Percentiles rank a stretch among this genome's conserved stretches.
Evolutionary conservation across 768 basidiomycete species (phyloP).

Genomic region (Russula virescens): DNA sequence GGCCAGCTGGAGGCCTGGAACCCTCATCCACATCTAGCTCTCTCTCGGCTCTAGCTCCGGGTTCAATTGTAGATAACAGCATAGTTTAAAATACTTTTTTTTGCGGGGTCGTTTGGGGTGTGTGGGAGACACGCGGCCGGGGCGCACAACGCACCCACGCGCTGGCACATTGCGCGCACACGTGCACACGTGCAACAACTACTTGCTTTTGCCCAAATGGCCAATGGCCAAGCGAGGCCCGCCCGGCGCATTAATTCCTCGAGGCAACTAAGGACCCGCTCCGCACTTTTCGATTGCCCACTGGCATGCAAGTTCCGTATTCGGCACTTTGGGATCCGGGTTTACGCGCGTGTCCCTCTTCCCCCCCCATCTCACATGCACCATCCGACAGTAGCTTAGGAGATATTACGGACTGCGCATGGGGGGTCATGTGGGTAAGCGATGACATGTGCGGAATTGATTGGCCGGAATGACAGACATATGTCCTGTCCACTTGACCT

Average conservation of each 20-base stretch:
- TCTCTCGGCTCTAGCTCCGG: background rate
- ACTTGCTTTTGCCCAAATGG: background rate
- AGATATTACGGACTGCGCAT: no score
- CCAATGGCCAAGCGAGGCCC: background rate
- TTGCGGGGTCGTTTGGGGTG: background rate
- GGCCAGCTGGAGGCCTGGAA: background rate
- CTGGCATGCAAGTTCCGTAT: conserved; percentile 1
- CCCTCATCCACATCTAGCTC: background rate
- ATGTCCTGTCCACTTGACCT: no score
- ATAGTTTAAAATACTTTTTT: background rate
- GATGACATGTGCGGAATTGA: no score
- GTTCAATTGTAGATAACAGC: background rate
- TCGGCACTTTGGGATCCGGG: background rate
- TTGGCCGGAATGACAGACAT: no score
- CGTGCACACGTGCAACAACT: background rate
- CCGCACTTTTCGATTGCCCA: background rate
- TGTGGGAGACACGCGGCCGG: background rate
- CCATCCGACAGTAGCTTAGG: no score
- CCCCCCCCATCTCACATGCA: no score
- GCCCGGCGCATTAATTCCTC: conserved; percentile 10
- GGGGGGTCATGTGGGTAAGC: no score
- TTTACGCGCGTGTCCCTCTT: no score
- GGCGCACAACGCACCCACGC: background rate
- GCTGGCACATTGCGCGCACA: background rate
- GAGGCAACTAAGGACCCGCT: background rate